Conservation (phyloP, 1,284 basidiomycete species). For the Takashimella tepidaria region DNA sequence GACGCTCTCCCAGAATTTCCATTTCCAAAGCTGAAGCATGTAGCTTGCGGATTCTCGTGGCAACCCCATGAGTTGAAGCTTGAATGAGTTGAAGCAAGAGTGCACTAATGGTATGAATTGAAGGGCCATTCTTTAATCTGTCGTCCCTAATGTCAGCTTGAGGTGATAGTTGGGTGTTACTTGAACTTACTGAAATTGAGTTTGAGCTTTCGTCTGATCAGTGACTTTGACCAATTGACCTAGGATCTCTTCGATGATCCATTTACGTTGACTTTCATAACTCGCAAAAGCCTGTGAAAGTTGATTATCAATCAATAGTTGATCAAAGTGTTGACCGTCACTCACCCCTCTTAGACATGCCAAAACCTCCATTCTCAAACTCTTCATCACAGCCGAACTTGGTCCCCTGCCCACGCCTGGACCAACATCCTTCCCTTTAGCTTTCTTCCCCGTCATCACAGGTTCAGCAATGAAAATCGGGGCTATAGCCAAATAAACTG, state of each 20-base stretch:
- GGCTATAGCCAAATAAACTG: slow-evolving; percentile 83
- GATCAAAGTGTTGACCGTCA: too few species aligned
- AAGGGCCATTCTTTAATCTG: slow-evolving; percentile 52
- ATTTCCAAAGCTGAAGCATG: slow-evolving; percentile 38
- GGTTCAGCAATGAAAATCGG: slow-evolving; percentile 83
- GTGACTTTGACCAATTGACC: slow-evolving; percentile 82
- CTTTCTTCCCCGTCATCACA: slow-evolving; percentile 45
- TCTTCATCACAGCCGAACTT: slow-evolving; percentile 57
- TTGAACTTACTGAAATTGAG: slow-evolving; percentile 69
- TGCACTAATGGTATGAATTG: slow-evolving; percentile 87
- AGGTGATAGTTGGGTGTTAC: too few species aligned
- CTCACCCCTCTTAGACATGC: slow-evolving; percentile 75
- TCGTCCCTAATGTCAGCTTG: not conserved
- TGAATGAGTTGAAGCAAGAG: slow-evolving; percentile 92
- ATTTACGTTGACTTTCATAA: slow-evolving; percentile 79
- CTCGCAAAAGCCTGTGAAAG: slow-evolving; percentile 75
- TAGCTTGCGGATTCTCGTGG: slow-evolving; percentile 23
- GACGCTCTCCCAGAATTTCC: not conserved
- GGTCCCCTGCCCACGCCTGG: slow-evolving; percentile 53
- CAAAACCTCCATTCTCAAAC: slow-evolving; percentile 72
- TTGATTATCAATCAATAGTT: slow-evolving; percentile 1
- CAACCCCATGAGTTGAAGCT: slow-evolving; percentile 77
- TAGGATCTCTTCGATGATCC: slow-evolving; percentile 95
- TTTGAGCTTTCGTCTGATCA: slow-evolving; percentile 78
- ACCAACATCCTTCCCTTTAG: slow-evolving; percentile 54